Base-by-base conservation (phyloP, 148 eudicot genomes). In the Persicaria maculosa region DNA sequence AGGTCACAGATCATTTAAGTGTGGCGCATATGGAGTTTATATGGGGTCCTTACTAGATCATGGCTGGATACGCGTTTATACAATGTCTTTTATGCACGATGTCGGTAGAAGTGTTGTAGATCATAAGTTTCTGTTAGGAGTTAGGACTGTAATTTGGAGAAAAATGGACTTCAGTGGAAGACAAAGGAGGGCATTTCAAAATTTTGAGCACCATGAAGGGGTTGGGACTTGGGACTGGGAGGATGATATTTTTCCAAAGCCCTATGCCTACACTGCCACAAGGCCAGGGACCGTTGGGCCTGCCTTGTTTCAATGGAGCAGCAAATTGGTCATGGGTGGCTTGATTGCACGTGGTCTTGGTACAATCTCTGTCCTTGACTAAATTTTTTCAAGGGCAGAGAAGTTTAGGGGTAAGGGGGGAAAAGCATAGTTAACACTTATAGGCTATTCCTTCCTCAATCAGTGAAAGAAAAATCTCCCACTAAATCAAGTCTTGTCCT, bases 281-380 rank as follows among this genome's bases (percentile, higher is more conserved):
- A 31, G 43, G 31, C 43, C 67, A 59, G 67, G 3, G 70, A 43
- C 19, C 16, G n/a, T 65, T 40, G 45, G 47, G 19, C 70, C 70
- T 65, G 19, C 70, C 47, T 65, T 65, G 70, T 65, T 36, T 65
- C 70, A 65, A 36, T 65, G 70, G 47, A 40, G 70, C 47, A 65
- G 19, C 70, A 40, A 47, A 40, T 36, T 65, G 70, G 70, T 65
- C 70, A 65, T 65, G 20, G 70, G 17, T 40, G 47, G 70, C 19
- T 57, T 65, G 43, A 14, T 43, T 65, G 70, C 70, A 65, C 45
- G 70, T 65, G 70, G 70, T 65, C 70, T 12, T 65, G 46, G 70
- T 65, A 65, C 70, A 43, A 43, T 65, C 69, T 64, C n/a, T 65
- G 40, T 59, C 65, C 47, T 40, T 36, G 11, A 36, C 14, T 50